Evolutionary conservation across 2,329 filamentous ascomycete species (phyloP), one percentile per base, ranked within the genome.

Genomic region (Clonostachys byssicola): DNA sequence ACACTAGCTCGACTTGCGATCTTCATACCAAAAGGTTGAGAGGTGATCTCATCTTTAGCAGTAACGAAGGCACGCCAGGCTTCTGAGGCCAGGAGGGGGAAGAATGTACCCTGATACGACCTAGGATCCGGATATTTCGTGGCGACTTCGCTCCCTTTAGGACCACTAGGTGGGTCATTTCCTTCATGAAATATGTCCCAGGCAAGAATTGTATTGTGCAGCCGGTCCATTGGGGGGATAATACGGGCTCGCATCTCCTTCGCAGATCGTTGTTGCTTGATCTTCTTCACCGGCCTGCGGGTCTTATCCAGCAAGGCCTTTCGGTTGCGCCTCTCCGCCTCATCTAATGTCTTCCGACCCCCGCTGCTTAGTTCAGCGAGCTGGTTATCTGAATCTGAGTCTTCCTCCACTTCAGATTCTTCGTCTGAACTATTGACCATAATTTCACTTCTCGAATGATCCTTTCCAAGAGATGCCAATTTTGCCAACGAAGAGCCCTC

Each of bases 121-220:
- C 72, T 71, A 1, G 91, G 88, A 55, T 90, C 85, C 30, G 74
- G 66, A 66, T 96, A 99, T 1, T 81, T 82, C 51, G 89, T 86
- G 6, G 86, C 84, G 12, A 99, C 92, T 46, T 82, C 75, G 42
- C 78, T 82, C 60, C 92, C 95, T 41, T 82, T 77, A 43, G 85
- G 83, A 14, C 82, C 82, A 45, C 81, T 85, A 0, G 94, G 92
- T 6, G 94, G 94, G 49, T 92, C 88, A 58, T 92, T 89, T 30
- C 91, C 90, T 42, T 83, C 74, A 59, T 96, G 88, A 65, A 96
- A 99, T 54, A 95, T 95, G 54, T 99, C 89, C 94, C 94, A 99
- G 47, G 87, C 81, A 4, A 99, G 80, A 44, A 99, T 90, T 16
- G 86, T 86, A 57, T 88, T 85, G 62, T 97, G 94, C 33, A 99